Evolutionary conservation across 768 basidiomycete species (phyloP), one percentile per base, ranked within the genome.

Genomic region (Lactifluus hygrophoroides): DNA sequence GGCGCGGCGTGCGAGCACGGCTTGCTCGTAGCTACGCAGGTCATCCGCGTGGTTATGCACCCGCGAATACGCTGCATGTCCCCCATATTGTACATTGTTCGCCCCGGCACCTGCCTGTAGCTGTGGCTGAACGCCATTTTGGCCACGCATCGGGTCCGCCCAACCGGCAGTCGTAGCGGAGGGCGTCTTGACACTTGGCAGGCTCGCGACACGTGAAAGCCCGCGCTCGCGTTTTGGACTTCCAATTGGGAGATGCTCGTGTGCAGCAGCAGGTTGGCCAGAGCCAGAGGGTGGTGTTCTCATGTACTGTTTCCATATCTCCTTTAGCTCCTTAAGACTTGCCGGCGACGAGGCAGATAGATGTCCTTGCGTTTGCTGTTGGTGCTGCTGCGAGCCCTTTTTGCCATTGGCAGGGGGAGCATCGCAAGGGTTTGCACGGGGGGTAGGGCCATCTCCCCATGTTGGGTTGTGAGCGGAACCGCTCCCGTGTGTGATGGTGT

Each of bases 251-350:
- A 35, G 51, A 28, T 50, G 53, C 27, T 43, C 53, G 51, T 48
- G 54, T 61, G 58, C 49, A 23, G 52, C 35, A 0, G 51, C 28
- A 1, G 51, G 54, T 2, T 75, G 69, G 0, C 73, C 75, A 17
- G 72, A 70, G 1, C 73, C 75, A 17, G 72, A 70, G 45, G 84
- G 67, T 25, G 88, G 88, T 21, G 86, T 88, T 38, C 81, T 78
- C 73, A 90, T 76, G 65, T 84, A 90, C 62, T 81, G 75, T 69
- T 77, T 88, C 88, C 88, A 90, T 61, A 87, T 82, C 53, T 88
- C 84, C 48, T 77, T 74, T 67, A 88, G 66, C 63, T 88, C 84
- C 51, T 75, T 72, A 51, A 71, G 66, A 52, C 53, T 34, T 5
- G 56, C 54, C 14, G 65, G 69, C 16, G 71, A 71, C 23, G 67